Evolutionary conservation across 441 rosid species (phyloP), one percentile per base, ranked within the genome.

Genomic region (Corymbia calophylla): DNA sequence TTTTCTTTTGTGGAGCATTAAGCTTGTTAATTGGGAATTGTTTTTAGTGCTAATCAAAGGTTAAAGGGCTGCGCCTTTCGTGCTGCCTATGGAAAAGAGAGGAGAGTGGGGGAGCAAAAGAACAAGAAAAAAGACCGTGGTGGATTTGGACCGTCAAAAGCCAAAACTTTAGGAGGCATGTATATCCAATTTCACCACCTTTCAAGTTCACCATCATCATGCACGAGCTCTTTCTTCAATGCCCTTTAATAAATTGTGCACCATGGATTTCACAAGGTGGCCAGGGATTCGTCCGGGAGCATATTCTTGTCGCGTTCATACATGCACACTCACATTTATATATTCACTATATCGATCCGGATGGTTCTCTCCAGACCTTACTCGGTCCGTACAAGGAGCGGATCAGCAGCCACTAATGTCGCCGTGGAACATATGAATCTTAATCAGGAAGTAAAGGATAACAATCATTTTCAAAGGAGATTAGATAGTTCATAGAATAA

Each of bases 121-220:
- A 70, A 32, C 81, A 85, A 88, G 91, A 0, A 64, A 73, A 31
- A 84, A 88, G 53, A 66, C 56, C 56, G 47, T 27, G 23, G 44
- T 17, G 88, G 92, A 88, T 90, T 91, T 88, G 89, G 82, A 90
- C 87, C 87, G 51, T 89, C 54, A 64, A 93, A 93, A 92, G 95
- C 93, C 93, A 44, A 89, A 91, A 91, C 92, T 89, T 93, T 91
- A 80, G 91, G 88, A 16, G 39, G 77, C 77, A 68, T 31, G 70
- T 86, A 62, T 90, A 86, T 66, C 85, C 49, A 77, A 81, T 49
- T 49, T 87, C 85, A 55, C 55, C 89, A 25, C 48, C 88, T 44
- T 49, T 87, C 31, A 58, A 32, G 5, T 17, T 87, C 29, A 39
- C 51, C 66, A 35, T 49, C 39, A 86, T 21, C 29, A 35, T 48